Evolutionary conservation across 805 yeast genomes (phyloP), one percentile per base, ranked within the genome.

Genomic region (Monosporozyma yasuniensis): DNA sequence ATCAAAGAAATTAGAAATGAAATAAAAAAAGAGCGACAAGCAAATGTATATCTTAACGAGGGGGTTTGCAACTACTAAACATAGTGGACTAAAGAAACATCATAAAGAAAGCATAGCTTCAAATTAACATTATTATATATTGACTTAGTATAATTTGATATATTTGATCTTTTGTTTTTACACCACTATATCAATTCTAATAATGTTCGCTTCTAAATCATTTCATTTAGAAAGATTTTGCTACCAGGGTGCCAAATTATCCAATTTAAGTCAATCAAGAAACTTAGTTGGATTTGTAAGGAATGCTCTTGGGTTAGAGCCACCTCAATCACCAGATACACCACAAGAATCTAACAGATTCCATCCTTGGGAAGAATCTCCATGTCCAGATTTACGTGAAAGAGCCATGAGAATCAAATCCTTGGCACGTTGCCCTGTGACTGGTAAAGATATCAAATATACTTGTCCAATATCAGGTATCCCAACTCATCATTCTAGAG

Each of bases 381-480:
- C 98, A 1, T 79, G 83, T 22, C 84, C 86, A 48, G 96, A 87
- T 57, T 74, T 91, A 52, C 78, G 98, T 56, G 84, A 87, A 58
- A 78, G 98, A 54, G 97, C 98, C 1, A 96, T 96, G 21, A 80
- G 83, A 52, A 93, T 93, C 56, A 79, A 91, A 63, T 84, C 96
- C 4, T 75, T 83, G 53, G 96, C 96, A 11, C 78, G 78, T 60
- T 91, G 98, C 66, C 98, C 97, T 0, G 93, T 90, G 12, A 91
- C 98, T 0, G 75, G 81, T n/a, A 78, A 81, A 55, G 84, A 85
- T 44, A 87, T 93, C 52, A 76, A 82, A 57, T 93, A 76, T 66
- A 88, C 93, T 1, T 93, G 98, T 70, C 99, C 99, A 2, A 71
- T 78, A 50, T 86, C 96, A 7, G 99, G 99, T 5, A 89, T 93